Conservation (phyloP, 805 yeast genomes). For the Teunomyces funiuensis region DNA sequence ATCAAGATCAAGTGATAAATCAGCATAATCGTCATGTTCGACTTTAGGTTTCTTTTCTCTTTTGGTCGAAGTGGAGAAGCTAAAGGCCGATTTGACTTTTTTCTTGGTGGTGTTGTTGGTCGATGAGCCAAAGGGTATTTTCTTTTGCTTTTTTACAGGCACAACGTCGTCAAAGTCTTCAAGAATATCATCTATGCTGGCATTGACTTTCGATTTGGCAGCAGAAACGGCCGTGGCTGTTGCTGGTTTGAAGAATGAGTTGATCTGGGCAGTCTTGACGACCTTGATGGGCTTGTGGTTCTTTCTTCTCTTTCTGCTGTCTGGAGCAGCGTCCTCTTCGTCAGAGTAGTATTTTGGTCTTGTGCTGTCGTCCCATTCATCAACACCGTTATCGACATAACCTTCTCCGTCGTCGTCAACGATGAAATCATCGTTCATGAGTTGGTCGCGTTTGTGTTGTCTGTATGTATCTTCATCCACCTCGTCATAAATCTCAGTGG, state of each 20-base stretch:
- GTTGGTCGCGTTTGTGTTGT: slow-evolving; percentile 71
- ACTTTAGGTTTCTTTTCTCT: slow-evolving; percentile 17
- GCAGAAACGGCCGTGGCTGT: slow-evolving; percentile 24
- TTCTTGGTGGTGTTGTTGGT: slow-evolving; percentile 16
- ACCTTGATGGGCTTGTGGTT: slow-evolving; percentile 38
- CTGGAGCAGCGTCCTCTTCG: slow-evolving; percentile 47
- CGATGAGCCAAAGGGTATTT: slow-evolving; percentile 14
- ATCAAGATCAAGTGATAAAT: slow-evolving; percentile 13
- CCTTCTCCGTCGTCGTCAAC: slow-evolving; percentile 94
- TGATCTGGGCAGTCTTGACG: slow-evolving; percentile 47
- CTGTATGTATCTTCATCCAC: slow-evolving; percentile 80
- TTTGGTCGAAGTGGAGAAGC: slow-evolving; percentile 25
- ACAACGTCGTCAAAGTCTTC: slow-evolving; percentile 45
- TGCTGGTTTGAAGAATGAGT: slow-evolving; percentile 51
- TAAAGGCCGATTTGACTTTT: slow-evolving; percentile 22
- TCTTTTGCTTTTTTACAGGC: slow-evolving; percentile 18
- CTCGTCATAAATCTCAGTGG: slow-evolving; percentile 76
- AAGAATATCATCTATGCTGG: slow-evolving; percentile 65
- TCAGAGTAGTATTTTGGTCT: slow-evolving; percentile 56
- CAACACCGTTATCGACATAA: slow-evolving; percentile 89
- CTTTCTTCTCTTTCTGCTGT: slow-evolving; percentile 23
- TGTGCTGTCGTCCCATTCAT: slow-evolving; percentile 73
- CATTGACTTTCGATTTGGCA: slow-evolving; percentile 44
- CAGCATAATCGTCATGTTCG: slow-evolving; percentile 28
- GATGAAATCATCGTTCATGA: slow-evolving; percentile 88